phyloP scores from a whole-genome alignment of 768 basidiomycete genomes.

The Lactarius hengduanensis region DNA sequence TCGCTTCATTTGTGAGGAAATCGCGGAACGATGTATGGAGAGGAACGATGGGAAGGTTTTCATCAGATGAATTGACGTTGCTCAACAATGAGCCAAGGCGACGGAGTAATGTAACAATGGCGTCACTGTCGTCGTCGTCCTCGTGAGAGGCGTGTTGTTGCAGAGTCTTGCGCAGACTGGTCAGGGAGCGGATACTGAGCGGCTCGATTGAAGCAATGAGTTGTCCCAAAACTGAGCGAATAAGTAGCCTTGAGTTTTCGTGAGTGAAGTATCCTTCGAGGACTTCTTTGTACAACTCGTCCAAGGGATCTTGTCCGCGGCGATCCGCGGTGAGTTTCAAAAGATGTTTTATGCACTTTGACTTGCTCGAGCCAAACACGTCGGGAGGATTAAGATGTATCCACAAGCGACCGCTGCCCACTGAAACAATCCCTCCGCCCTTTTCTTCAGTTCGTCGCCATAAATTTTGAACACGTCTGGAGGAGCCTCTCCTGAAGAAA shows the following conservation, averaged over 20 bases:
- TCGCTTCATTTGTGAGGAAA: not conserved
- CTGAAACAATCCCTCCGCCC: not conserved
- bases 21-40: conserved; percentile 2
- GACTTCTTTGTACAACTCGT: not conserved
- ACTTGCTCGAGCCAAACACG: not conserved
- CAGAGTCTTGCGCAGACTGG: not conserved
- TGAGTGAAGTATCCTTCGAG: not conserved
- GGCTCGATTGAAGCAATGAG: not conserved
- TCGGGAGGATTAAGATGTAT: not conserved
- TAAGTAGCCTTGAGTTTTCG: not conserved
- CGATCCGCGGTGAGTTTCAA: not conserved
- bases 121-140: too few species aligned
- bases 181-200: not conserved
- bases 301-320: not conserved
- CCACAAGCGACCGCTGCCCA: not conserved
- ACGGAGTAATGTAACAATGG: not conserved
- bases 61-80: conserved; percentile 2
- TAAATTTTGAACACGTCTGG: not conserved
- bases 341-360: not conserved
- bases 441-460: not conserved
- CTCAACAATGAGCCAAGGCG: conserved; percentile 7
- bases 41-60: conserved; percentile 1
- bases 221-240: not conserved
- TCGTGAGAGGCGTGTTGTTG: not conserved
- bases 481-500: not conserved